Percentiles rank a stretch among this genome's conserved stretches.
Conservation (phyloP, 495 filamentous ascomycete species). For the Xeromyces bisporus region DNA sequence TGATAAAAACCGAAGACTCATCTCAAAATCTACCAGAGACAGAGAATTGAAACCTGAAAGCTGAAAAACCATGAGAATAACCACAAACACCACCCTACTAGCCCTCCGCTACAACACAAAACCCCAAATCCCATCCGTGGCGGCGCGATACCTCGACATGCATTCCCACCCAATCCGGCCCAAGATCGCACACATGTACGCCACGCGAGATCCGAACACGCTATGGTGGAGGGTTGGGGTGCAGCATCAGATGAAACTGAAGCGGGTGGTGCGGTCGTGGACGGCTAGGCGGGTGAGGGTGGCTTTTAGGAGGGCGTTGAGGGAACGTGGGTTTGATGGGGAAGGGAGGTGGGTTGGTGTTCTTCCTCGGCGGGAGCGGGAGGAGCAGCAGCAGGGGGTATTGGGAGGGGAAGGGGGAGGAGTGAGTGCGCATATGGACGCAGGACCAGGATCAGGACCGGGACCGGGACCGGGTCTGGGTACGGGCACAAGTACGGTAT, state of each 20-base stretch:
- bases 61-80: not conserved
- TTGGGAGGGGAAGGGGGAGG: too few species aligned
- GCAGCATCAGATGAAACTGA: constrained; percentile 10
- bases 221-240: constrained; percentile 34
- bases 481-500: not conserved
- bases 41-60: too few species aligned
- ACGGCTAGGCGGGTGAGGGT: constrained; percentile 28
- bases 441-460: too few species aligned
- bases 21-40: too few species aligned
- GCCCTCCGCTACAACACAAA: constrained; percentile 11
- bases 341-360: constrained; percentile 25
- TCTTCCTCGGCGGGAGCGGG: too few species aligned
- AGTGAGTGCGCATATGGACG: too few species aligned
- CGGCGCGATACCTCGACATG: constrained; percentile 14
- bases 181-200: constrained; percentile 21
- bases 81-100: constrained; percentile 6
- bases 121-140: constrained; percentile 13
- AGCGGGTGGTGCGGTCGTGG: constrained; percentile 37
- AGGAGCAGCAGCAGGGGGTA: too few species aligned
- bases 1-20: too few species aligned
- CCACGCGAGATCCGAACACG: constrained; percentile 15
- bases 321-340: constrained; percentile 35
- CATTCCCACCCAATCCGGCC: constrained; percentile 16
- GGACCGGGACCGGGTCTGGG: too few species aligned
- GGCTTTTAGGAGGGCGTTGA: constrained; percentile 40